These are phyloP conservation scores for Eimeria brunetti DNA, from an alignment of 169 alveolate species.

Conservation along the genomic window DNA sequence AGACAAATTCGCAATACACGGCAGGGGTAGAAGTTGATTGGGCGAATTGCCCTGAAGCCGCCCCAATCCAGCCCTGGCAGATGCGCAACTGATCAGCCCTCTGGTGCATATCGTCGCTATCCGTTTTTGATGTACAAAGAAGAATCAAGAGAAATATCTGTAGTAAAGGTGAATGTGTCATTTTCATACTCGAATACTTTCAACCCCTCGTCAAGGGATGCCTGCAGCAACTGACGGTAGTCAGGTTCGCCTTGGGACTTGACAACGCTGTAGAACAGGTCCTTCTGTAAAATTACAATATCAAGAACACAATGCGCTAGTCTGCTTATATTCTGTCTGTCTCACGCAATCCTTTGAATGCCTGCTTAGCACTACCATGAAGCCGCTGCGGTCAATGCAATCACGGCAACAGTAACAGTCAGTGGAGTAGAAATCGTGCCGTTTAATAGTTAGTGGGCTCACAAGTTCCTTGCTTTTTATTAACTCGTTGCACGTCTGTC, in stretches of 20 bases:
- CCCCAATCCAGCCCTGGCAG: no score
- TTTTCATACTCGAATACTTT: neutral
- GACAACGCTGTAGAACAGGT: neutral
- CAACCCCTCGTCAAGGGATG: neutral
- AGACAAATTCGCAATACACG: neutral
- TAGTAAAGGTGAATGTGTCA: neutral
- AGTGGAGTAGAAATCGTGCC: neutral
- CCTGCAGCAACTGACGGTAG: neutral
- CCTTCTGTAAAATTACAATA: neutral
- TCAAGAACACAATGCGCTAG: neutral
- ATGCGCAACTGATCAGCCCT: neutral
- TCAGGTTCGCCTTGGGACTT: neutral
- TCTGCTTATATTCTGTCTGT: no score
- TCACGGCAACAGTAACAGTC: neutral
- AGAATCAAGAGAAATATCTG: neutral
- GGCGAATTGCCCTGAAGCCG: neutral
- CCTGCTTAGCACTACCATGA: no score
- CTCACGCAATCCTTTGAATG: no score
- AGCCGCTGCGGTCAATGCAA: neutral
- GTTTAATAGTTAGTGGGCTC: neutral
- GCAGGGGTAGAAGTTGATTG: neutral
- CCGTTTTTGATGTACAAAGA: neutral
- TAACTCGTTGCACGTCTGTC: neutral
- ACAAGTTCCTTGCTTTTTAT: neutral
- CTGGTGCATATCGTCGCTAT: neutral